phyloP scores from a whole-genome alignment of 2,329 filamentous ascomycete genomes.

The Talaromyces verruculosus region DNA sequence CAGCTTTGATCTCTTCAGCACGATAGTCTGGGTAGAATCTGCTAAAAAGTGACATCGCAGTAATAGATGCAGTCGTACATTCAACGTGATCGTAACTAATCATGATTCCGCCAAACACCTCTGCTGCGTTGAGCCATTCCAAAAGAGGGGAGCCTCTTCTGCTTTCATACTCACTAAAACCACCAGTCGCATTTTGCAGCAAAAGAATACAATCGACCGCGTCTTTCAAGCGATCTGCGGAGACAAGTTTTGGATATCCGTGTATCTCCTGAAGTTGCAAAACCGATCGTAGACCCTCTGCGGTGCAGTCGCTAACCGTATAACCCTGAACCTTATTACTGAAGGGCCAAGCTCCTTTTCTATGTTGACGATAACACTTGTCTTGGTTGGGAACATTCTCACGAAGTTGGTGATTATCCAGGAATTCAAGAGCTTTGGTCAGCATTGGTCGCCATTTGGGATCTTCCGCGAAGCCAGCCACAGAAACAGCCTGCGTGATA shows the following conservation, averaged over 20 bases:
- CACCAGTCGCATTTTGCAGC: slow-evolving; percentile 84
- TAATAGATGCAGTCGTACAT: slow-evolving; percentile 93
- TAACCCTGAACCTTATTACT: slow-evolving; percentile 92
- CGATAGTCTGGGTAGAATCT: slow-evolving; percentile 81
- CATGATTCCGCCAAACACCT: slow-evolving; percentile 97
- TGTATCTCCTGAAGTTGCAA: slow-evolving; percentile 78
- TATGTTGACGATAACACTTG: slow-evolving; percentile 80
- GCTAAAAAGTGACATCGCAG: slow-evolving; percentile 78
- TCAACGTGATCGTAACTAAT: slow-evolving; percentile 98
- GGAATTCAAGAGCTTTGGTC: slow-evolving; percentile 74
- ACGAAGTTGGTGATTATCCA: slow-evolving; percentile 87
- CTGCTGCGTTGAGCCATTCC: slow-evolving; percentile 88
- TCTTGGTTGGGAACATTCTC: slow-evolving; percentile 77
- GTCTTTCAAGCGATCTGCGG: slow-evolving; percentile 77
- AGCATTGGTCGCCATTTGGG: slow-evolving; percentile 81
- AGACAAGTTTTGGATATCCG: slow-evolving; percentile 71
- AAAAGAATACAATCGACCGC: slow-evolving; percentile 86
- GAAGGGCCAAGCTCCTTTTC: slow-evolving; percentile 95
- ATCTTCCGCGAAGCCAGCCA: slow-evolving; percentile 74
- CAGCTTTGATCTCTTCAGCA: slow-evolving; percentile 67
- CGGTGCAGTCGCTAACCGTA: slow-evolving; percentile 90
- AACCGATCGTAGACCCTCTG: slow-evolving; percentile 83
- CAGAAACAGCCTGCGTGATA: slow-evolving; percentile 76
- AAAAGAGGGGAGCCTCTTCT: slow-evolving; percentile 74
- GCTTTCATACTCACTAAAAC: slow-evolving; percentile 86